These are phyloP conservation scores for Leccinum subtestaceum DNA, from an alignment of 768 basidiomycete genomes.

Conservation along the genomic window DNA sequence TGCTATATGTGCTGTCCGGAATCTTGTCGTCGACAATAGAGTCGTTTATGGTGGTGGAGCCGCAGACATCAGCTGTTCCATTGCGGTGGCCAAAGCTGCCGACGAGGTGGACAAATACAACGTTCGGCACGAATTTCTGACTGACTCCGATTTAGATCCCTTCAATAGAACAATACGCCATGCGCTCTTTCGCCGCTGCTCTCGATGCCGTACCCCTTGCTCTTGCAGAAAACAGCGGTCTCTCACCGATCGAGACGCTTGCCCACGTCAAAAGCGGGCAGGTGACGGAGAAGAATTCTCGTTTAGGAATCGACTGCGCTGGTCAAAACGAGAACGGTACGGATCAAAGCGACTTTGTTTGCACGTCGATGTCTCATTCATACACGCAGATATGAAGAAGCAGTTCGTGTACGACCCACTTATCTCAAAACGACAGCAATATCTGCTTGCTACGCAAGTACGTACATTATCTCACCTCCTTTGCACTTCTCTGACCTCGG, in stretches of 20 bases:
- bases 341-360: conserved; percentile 20
- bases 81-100: conserved; percentile 91
- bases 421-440: conserved; percentile 97
- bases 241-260: conserved; percentile 96
- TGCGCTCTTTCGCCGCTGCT: conserved; percentile 97
- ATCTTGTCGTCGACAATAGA: conserved; percentile 90
- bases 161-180: conserved; percentile 98
- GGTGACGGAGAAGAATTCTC: conserved; percentile 78
- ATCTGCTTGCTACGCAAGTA: conserved; percentile 93
- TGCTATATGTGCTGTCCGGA: conserved; percentile 95
- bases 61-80: conserved; percentile 92
- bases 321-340: conserved; percentile 82
- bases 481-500: conserved; percentile 3
- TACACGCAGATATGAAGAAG: conserved; percentile 83
- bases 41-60: conserved; percentile 99
- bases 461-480: conserved; percentile 14
- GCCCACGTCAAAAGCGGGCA: conserved; percentile 93
- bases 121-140: neutral
- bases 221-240: conserved; percentile 95
- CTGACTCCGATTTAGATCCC: conserved; percentile 59
- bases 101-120: conserved; percentile 63
- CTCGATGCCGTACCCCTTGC: conserved; percentile 95
- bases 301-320: conserved; percentile 90
- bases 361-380: neutral
- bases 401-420: conserved; percentile 97